Base-by-base conservation (phyloP, 495 filamentous ascomycete species). In the Terfezia boudieri region DNA sequence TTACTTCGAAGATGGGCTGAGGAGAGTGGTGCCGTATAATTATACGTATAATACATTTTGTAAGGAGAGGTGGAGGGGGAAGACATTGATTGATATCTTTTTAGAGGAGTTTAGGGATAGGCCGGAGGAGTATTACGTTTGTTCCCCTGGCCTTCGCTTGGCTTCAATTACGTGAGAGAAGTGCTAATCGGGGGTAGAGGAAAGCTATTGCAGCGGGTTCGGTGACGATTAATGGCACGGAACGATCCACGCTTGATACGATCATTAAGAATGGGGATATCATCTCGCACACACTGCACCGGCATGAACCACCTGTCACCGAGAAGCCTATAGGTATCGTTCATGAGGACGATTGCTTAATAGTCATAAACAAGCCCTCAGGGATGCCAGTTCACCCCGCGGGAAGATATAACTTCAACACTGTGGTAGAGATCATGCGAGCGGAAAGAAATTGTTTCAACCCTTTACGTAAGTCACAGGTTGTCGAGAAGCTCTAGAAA, bases 341-440 rank as follows among this genome's bases (percentile, higher is more conserved):
- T 38, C 81, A 92, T 65, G 90, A 98, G 68, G 84, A 92, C 60
- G 78, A 92, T 14, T 80, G 84, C 56, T 78, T 96, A 68, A 79
- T 96, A 36, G 87, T 94, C 53, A 93, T 98, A 63, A 86, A 94
- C 69, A 98, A 98, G 68, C 90, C 90, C 1, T 81, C 90, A 20
- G 90, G 90, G 10, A 75, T 98, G 17, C 90, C 90, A 0, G 90
- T 98, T 0, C 90, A 98, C 67, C 80, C 90, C 14, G 88, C 90
- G 10, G 90, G 90, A 11, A 80, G 90, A 20, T 98, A 98, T 69
- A 83, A 88, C 67, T 93, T 82, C 72, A 96, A 98, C 67, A 83
- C 84, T 2, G 73, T 98, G 43, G 73, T 94, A 20, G 89, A 98
- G 71, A 94, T 98, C 58, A 79, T 98, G 74, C 81, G 83, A 57